These are phyloP conservation scores for Aspergillus candidus DNA, from an alignment of 2,329 filamentous ascomycete species.

Conservation along the genomic window DNA sequence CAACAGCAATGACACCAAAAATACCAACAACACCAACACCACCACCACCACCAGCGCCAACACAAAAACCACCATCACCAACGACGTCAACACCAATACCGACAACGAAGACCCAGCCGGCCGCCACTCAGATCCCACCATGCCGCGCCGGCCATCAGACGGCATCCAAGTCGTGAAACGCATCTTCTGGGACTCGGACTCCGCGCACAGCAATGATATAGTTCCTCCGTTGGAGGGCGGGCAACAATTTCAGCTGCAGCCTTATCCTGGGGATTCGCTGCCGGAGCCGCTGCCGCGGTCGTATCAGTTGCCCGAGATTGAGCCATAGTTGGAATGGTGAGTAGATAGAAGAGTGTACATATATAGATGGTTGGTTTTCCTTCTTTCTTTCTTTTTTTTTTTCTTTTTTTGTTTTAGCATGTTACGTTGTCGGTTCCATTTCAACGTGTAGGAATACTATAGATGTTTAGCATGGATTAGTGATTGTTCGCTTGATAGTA, in stretches of 20 bases:
- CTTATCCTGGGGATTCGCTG: not conserved
- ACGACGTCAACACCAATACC: too few relatives aligned
- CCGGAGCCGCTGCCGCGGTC: not conserved
- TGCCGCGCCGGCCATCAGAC: constrained; percentile 4
- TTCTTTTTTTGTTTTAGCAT: not conserved
- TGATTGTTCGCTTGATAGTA: too few relatives aligned
- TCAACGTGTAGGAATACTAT: too few relatives aligned
- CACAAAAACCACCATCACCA: too few relatives aligned
- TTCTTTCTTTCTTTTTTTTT: too few relatives aligned
- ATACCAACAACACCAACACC: too few relatives aligned
- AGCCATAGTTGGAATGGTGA: not conserved
- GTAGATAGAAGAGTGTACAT: not conserved
- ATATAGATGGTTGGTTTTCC: not conserved
- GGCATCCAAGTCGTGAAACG: constrained; percentile 27
- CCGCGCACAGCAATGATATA: not conserved
- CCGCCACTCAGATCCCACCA: not conserved
- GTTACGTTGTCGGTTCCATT: too few relatives aligned
- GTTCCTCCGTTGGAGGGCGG: not conserved
- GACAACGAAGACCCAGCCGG: not conserved
- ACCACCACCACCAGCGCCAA: too few relatives aligned
- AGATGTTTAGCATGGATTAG: too few relatives aligned
- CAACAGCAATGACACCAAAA: too few relatives aligned
- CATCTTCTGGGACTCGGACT: constrained; percentile 20
- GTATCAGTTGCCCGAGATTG: too few relatives aligned
- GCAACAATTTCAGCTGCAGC: not conserved